A percentile compares a stretch with the other conserved stretches of the same genome.
These are phyloP conservation scores for Emergomyces africanus DNA, from an alignment of 2,329 filamentous ascomycete species.

Conservation along the genomic window DNA sequence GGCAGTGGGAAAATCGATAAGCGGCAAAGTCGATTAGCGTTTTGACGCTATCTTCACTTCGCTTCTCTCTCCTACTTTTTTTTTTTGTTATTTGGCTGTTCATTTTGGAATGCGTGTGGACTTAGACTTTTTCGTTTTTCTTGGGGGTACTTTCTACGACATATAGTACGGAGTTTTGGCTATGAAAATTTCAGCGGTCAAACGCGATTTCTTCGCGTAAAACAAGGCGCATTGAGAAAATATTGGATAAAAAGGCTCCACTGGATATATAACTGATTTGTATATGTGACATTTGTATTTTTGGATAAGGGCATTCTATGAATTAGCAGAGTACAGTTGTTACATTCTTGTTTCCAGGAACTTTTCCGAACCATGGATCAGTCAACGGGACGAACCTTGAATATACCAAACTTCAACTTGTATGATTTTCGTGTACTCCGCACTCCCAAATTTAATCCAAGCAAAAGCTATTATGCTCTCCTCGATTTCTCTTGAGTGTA, in stretches of 20 bases:
- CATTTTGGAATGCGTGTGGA: not conserved
- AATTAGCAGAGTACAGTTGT: not conserved
- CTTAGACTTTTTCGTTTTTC: not conserved
- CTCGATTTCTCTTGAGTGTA: no score
- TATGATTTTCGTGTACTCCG: not conserved
- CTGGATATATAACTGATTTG: not conserved
- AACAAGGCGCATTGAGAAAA: not conserved
- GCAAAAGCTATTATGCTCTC: not conserved
- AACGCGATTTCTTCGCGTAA: not conserved
- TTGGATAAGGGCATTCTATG: not conserved
- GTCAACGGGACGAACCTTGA: not conserved
- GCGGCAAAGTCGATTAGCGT: slow-evolving; percentile 10
- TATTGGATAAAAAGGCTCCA: not conserved
- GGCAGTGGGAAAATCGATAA: slow-evolving; percentile 5
- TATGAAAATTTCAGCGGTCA: not conserved
- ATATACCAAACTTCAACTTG: not conserved
- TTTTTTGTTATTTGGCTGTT: not conserved
- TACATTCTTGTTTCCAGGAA: not conserved
- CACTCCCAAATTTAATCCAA: no score
- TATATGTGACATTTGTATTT: not conserved
- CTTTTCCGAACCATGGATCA: not conserved
- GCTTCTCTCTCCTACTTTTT: not conserved
- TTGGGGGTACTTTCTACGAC: not conserved
- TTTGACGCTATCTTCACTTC: slow-evolving; percentile 4
- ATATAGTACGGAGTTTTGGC: not conserved